A percentile compares a stretch with the other conserved stretches of the same genome.
phyloP scores from a whole-genome alignment of 2,329 filamentous ascomycete genomes.

The Aspergillus terreus region DNA sequence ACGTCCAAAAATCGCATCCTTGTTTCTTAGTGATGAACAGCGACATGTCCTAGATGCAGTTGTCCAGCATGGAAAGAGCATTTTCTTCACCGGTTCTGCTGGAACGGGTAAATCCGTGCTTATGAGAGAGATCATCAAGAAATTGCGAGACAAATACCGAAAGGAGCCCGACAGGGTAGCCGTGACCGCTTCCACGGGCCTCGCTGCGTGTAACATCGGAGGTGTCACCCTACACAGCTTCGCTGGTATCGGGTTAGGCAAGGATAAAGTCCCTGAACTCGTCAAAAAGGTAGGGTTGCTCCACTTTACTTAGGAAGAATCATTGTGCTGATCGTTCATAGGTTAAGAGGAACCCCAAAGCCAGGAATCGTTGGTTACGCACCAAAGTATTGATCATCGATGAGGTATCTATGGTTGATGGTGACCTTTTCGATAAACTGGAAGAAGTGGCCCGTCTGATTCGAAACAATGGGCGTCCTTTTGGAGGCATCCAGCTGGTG shows the following conservation, averaged over 20 bases:
- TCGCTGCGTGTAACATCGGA: slow-evolving; percentile 95
- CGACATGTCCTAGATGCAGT: slow-evolving; percentile 79
- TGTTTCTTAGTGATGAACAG: slow-evolving; percentile 84
- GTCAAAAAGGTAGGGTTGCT: slow-evolving; percentile 63
- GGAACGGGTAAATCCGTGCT: slow-evolving; percentile 96
- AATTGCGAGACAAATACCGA: slow-evolving; percentile 70
- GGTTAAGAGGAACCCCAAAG: slow-evolving; percentile 82
- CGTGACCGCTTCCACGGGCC: slow-evolving; percentile 90
- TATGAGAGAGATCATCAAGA: slow-evolving; percentile 83
- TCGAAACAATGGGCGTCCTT: slow-evolving; percentile 85
- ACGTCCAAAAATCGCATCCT: slow-evolving; percentile 45
- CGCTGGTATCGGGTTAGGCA: slow-evolving; percentile 89
- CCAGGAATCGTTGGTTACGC: slow-evolving; percentile 80
- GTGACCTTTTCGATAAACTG: slow-evolving; percentile 93
- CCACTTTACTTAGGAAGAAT: background rate
- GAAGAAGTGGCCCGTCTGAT: slow-evolving; percentile 81
- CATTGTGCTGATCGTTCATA: slow-evolving; percentile 19
- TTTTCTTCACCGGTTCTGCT: slow-evolving; percentile 97
- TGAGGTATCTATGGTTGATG: slow-evolving; percentile 98
- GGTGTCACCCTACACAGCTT: slow-evolving; percentile 96
- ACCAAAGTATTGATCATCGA: slow-evolving; percentile 88
- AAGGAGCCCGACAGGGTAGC: slow-evolving; percentile 80
- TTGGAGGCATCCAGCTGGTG: slow-evolving; percentile 92
- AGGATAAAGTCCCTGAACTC: slow-evolving; percentile 74
- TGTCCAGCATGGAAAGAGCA: slow-evolving; percentile 73